phyloP scores from a whole-genome alignment of 2,329 filamentous ascomycete genomes.

The Neoascochyta sp. region DNA sequence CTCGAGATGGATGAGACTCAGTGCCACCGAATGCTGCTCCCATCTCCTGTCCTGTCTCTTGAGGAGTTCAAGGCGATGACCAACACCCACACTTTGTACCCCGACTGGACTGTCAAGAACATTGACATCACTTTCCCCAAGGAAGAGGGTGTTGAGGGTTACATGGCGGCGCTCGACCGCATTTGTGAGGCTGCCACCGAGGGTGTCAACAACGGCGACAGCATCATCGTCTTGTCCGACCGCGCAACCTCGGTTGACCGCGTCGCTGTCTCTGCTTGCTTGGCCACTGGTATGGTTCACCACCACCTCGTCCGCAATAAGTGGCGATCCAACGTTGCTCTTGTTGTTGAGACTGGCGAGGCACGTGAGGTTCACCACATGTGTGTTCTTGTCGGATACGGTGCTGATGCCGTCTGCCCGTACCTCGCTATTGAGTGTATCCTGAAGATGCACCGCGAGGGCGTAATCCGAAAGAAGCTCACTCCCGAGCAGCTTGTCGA shows the following conservation, averaged over 20 bases:
- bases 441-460: constrained; percentile 91
- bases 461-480: constrained; percentile 85
- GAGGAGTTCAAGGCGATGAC: constrained; percentile 86
- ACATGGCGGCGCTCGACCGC: constrained; percentile 78
- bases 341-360: constrained; percentile 89
- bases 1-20: constrained; percentile 90
- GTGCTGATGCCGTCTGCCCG: constrained; percentile 89
- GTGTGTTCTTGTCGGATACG: constrained; percentile 95
- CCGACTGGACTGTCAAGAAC: constrained; percentile 79
- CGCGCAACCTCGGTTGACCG: constrained; percentile 78
- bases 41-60: constrained; percentile 83
- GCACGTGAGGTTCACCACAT: constrained; percentile 97
- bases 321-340: constrained; percentile 83
- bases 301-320: constrained; percentile 94
- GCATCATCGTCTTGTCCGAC: constrained; percentile 85
- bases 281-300: constrained; percentile 91
- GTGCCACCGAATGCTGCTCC: constrained; percentile 78
- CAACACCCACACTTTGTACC: constrained; percentile 68
- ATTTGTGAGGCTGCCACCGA: constrained; percentile 83
- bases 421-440: constrained; percentile 97
- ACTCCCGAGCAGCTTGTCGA: constrained; percentile 77
- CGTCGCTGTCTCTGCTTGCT: constrained; percentile 77
- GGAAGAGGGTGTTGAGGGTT: constrained; percentile 74
- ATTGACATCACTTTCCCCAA: constrained; percentile 96
- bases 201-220: constrained; percentile 78